Percentiles rank a stretch among this genome's conserved stretches.
phyloP scores from a whole-genome alignment of 768 basidiomycete genomes.

The Russula sp. region DNA sequence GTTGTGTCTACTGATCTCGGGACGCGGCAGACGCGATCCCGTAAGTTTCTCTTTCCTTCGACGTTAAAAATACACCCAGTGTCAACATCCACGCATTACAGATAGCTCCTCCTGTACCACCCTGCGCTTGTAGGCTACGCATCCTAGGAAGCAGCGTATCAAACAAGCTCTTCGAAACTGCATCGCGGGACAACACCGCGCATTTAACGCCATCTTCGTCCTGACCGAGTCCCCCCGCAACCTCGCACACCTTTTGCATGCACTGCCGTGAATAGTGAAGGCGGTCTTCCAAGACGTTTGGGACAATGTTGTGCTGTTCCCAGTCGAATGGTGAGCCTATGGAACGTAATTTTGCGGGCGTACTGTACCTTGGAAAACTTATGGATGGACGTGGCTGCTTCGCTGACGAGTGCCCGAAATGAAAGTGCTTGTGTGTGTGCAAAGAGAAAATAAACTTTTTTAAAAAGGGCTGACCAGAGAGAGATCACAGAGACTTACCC shows the following conservation, averaged over 20 bases:
- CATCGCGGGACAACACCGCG: background rate
- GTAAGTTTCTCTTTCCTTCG: background rate
- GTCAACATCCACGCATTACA: background rate
- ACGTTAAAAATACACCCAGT: constrained; percentile 2
- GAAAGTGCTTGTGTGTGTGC: background rate
- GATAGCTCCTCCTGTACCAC: background rate
- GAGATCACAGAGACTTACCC: background rate
- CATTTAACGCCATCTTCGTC: background rate
- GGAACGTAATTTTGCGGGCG: background rate
- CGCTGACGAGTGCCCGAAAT: background rate
- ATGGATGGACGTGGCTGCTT: background rate
- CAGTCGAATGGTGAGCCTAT: background rate
- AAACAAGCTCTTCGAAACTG: background rate
- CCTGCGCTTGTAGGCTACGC: background rate
- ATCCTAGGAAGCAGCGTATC: background rate
- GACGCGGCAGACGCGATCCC: background rate
- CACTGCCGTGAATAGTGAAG: background rate
- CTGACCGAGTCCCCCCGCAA: background rate
- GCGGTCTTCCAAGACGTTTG: accelerated
- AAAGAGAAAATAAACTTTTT: background rate
- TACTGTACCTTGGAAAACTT: background rate
- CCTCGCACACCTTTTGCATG: background rate
- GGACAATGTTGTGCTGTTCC: background rate
- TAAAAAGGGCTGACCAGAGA: background rate
- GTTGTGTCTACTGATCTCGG: background rate